Percentiles rank a stretch among this genome's conserved stretches.
Conservation (phyloP, 2,329 filamentous ascomycete genomes). For the Lasiodiplodia gonubiensis region DNA sequence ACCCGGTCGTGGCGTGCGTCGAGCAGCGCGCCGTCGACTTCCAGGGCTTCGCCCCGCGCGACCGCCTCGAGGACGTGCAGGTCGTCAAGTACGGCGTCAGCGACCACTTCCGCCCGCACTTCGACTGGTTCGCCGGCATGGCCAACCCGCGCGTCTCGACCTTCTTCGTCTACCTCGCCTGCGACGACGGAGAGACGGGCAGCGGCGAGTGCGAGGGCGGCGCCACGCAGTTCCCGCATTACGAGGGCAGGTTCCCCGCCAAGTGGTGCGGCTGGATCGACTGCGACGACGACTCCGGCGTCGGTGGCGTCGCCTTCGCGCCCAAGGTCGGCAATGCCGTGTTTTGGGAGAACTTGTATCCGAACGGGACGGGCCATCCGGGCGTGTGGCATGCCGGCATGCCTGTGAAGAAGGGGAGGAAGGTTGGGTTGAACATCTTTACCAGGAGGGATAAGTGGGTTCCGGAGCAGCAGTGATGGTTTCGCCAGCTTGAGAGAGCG, state of each 20-base stretch:
- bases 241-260: constrained; percentile 31
- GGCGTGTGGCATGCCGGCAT: constrained; percentile 56
- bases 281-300: constrained; percentile 55
- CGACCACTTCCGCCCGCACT: constrained; percentile 58
- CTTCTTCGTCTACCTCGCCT: constrained; percentile 56
- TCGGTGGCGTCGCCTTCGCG: constrained; percentile 56
- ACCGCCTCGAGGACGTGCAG: constrained; percentile 11
- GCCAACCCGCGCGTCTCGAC: constrained; percentile 49
- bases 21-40: background rate
- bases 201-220: constrained; percentile 47
- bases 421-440: constrained; percentile 62
- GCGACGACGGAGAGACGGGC: background rate
- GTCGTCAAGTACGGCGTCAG: constrained; percentile 52
- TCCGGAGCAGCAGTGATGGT: background rate
- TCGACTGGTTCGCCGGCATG: constrained; percentile 55
- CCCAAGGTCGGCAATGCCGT: constrained; percentile 57
- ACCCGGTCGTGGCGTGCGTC: constrained; percentile 6
- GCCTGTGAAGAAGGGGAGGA: constrained; percentile 54
- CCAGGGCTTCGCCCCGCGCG: constrained; percentile 1
- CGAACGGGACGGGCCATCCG: constrained; percentile 49
- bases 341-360: constrained; percentile 56
- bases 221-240: constrained; percentile 56
- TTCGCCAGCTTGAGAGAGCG: no score
- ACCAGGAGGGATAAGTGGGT: constrained; percentile 37
- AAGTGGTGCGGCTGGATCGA: constrained; percentile 55